phyloP scores from a whole-genome alignment of 352 stramenopile species.

The Globisporangium heterothallicum region DNA sequence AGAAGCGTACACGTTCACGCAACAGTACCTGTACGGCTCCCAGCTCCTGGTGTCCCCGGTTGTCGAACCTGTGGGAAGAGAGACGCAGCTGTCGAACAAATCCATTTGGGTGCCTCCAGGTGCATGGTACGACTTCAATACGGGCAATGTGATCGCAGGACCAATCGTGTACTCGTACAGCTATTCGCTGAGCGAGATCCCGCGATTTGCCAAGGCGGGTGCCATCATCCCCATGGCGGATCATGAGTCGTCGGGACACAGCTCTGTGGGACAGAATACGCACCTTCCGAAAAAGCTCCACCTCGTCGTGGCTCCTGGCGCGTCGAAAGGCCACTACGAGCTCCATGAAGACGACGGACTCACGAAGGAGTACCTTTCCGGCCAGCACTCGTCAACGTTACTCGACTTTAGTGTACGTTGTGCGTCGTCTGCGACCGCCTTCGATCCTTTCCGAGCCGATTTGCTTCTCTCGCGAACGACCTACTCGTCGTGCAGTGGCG shows the following conservation, averaged over 20 bases:
- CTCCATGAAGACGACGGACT: conserved; percentile 34
- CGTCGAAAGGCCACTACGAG: conserved; percentile 7
- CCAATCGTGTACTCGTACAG: conserved; percentile 18
- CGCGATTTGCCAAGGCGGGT: conserved; percentile 24
- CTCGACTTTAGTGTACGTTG: conserved; percentile 12
- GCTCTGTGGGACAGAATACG: conserved; percentile 16
- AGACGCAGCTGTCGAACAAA: conserved; percentile 19
- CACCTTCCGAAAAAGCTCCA: conserved; percentile 11
- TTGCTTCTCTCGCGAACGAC: background rate
- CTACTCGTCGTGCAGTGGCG: conserved; percentile 10
- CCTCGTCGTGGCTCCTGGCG: conserved; percentile 20
- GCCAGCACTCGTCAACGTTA: conserved; percentile 8
- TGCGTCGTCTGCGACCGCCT: background rate
- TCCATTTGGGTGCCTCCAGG: conserved; percentile 40
- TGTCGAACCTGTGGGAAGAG: conserved; percentile 15
- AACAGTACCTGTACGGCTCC: conserved; percentile 43
- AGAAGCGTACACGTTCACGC: conserved; percentile 23
- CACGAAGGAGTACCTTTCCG: conserved; percentile 20
- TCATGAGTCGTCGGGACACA: background rate
- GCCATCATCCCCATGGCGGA: conserved; percentile 19
- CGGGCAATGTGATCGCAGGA: conserved; percentile 15
- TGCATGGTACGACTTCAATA: conserved; percentile 33
- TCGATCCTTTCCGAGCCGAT: background rate
- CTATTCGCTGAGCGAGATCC: conserved; percentile 27
- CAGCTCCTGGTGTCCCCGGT: conserved; percentile 39